Evolutionary conservation across 768 basidiomycete genomes (phyloP), one percentile per base, ranked within the genome.

Genomic region (Russula griseocarnosa): DNA sequence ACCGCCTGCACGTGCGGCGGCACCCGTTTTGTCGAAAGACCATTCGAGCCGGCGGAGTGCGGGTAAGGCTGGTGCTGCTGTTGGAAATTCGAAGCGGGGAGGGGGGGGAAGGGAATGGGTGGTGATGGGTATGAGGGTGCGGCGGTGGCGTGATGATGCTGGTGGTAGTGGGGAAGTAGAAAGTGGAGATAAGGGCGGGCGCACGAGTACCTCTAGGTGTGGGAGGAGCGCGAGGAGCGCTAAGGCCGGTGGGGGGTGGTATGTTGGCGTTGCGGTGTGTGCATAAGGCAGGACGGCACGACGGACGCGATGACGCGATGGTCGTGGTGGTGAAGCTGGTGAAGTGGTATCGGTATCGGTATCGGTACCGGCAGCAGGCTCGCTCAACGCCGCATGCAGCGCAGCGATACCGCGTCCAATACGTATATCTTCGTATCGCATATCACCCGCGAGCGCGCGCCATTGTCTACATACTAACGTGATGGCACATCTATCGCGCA

Each of bases 381-480:
- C 20, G 16, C 22, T 24, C 13, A 67, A 42, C 5, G 57, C n/a
- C 0, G 56, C 34, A n/a, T 36, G 26, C 38, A 68, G 65, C 13
- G 60, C 60, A 32, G 65, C 5, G 22, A 61, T 32, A 22, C 67
- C 67, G 24, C 3, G 57, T 3, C 57, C 60, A 47, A 66, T 52
- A 49, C 54, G 67, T 56, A 68, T 50, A 55, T 68, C 67, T n/a
- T 66, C 67, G 57, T 66, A 68, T 42, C 66, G 61, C 32, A 68
- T 42, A 52, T 66, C 57, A 1, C 22, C 20, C 13, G 49, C 64
- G 40, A 68, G 65, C 4, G 22, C 16, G 20, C 49, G 58, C 67
- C 67, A 68, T 22, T 55, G 61, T 32, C 53, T 66, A 58, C 67
- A 68, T 6, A 68, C 67, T 20, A 60, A 58, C 14, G 55, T 30